Evolutionary conservation across 306 rosid species (phyloP), one percentile per base, ranked within the genome.

Genomic region (Luffa aegyptiaca): DNA sequence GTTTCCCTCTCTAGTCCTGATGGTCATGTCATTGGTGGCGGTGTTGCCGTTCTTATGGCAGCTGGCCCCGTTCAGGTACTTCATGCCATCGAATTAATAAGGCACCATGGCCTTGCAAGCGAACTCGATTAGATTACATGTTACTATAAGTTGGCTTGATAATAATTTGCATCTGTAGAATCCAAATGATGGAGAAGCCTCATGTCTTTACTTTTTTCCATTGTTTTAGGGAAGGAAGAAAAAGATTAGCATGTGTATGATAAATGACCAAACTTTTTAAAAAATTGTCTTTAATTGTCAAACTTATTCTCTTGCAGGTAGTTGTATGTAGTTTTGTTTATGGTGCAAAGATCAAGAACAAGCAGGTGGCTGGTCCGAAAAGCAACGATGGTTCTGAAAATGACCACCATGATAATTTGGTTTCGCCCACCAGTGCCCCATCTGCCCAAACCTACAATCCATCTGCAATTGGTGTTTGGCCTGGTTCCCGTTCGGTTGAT

Each of bases 11-110:
- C 92, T 71, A 90, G 93, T 83, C 88, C 93, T 5, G 97, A 92
- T 66, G 98, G 99, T 71, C 93, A 92, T 64, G 89, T 92, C 80
- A 52, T 95, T 55, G 98, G 98, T 64, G 98, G 98, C 49, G 92
- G 86, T 41, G 93, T 83, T 85, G 92, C 94, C 9, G 81, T 82
- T 87, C 99, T 96, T 83, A 84, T 86, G 58, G 91, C 98, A 55
- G 92, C 98, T 78, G 84, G 93, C 77, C 93, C 94, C 31, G 94
- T 96, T 78, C 96, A 96, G 99, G 99, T 96, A 89, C 86, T 82
- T 77, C 31, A 70, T 33, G 68, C 37, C 63, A 26, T 79, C 10
- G 42, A 41, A 71, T 63, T 62, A 44, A 5, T 0, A 8, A 74
- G 78, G 44, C 78, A 73, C 7, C 39, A 37, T 20, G 5, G 41